These are phyloP conservation scores for Vanilla planifolia DNA, from an alignment of 106 monocot species.

Conservation along the genomic window DNA sequence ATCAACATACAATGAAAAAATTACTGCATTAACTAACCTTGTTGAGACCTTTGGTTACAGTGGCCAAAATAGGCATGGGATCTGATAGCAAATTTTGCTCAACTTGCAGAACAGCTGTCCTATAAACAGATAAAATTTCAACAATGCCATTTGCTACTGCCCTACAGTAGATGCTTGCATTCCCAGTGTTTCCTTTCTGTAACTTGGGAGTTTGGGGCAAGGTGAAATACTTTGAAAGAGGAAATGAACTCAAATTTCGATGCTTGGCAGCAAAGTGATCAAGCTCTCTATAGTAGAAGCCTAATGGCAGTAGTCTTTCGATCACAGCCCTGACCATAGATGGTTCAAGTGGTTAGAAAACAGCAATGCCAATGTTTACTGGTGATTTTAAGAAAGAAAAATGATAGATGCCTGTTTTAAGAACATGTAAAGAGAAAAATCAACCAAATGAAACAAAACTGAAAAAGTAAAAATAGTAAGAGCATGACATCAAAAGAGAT, in stretches of 20 bases:
- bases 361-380: not conserved
- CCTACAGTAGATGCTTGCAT: constrained; percentile 63
- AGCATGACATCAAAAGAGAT: not conserved
- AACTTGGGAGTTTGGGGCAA: constrained; percentile 6
- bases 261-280: constrained; percentile 63
- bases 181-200: constrained; percentile 25
- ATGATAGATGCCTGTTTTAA: too few species aligned
- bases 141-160: constrained; percentile 95
- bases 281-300: constrained; percentile 93
- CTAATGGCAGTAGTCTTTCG: constrained; percentile 71
- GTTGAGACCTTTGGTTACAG: constrained; percentile 71
- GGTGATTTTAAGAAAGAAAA: not conserved
- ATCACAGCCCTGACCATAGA: constrained; percentile 58
- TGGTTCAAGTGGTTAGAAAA: constrained; percentile 2
- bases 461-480: not conserved
- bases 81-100: constrained; percentile 92
- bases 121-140: constrained; percentile 88
- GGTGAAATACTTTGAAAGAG: constrained; percentile 11
- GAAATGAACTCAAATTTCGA: constrained; percentile 66
- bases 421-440: not conserved
- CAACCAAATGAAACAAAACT: not conserved
- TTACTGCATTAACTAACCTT: constrained; percentile 44
- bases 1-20: not conserved
- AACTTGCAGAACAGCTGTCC: constrained; percentile 80
- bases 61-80: constrained; percentile 79